Percentiles rank a stretch among this genome's conserved stretches.
phyloP scores from a whole-genome alignment of 441 rosid species.

The Syzygium syzygioides region DNA sequence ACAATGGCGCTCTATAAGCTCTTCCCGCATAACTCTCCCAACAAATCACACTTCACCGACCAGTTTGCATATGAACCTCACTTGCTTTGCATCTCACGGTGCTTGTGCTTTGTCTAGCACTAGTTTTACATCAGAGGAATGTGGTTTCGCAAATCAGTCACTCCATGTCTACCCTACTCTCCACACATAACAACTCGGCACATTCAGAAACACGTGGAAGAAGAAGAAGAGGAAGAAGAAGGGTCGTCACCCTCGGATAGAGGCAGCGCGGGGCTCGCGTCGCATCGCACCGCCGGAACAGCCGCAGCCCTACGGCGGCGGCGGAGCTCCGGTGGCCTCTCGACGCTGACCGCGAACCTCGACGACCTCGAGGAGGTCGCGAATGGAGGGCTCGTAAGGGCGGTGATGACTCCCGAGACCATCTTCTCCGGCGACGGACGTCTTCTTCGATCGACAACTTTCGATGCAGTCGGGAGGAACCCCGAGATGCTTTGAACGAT shows the following conservation, averaged over 20 bases:
- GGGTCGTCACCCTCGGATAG: background rate
- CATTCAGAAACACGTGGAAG: background rate
- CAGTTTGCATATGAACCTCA: background rate
- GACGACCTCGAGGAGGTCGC: background rate
- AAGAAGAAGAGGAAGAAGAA: background rate
- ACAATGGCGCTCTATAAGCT: background rate
- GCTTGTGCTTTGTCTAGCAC: background rate
- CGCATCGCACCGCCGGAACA: background rate
- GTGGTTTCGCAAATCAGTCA: background rate
- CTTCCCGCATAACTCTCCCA: background rate
- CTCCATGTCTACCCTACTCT: background rate
- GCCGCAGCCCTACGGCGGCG: background rate
- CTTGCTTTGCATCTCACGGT: background rate
- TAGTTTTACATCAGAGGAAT: background rate
- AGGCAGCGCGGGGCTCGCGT: background rate
- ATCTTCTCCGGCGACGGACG: background rate
- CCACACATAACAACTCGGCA: background rate
- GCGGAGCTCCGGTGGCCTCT: background rate
- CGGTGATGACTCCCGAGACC: background rate
- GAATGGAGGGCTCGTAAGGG: background rate
- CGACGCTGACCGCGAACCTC: background rate
- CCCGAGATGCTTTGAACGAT: background rate
- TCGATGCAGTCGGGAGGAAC: background rate
- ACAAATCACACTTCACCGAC: fast-evolving
- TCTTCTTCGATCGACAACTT: background rate